phyloP scores from a whole-genome alignment of 1,284 basidiomycete species.

The Sporisorium exsertum region DNA sequence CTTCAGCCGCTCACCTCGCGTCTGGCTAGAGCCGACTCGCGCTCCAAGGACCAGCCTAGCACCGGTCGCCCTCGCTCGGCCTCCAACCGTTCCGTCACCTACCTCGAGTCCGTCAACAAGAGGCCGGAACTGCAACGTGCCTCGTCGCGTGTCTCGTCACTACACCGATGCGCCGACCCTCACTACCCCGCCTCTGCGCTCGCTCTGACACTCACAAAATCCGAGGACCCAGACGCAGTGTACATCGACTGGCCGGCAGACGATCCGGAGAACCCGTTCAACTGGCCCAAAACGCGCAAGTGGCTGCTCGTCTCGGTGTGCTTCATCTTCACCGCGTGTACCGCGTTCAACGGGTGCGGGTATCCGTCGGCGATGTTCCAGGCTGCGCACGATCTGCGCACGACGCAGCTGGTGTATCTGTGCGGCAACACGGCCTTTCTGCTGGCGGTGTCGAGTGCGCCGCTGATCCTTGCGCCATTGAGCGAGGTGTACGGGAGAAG shows the following conservation, averaged over 20 bases:
- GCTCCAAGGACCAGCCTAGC: constrained; percentile 2
- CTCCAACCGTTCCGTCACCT: constrained; percentile 30
- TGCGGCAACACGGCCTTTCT: constrained; percentile 52
- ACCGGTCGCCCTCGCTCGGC: constrained; percentile 26
- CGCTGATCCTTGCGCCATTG: constrained; percentile 55
- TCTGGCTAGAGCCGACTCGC: constrained; percentile 27
- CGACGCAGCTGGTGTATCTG: constrained; percentile 44
- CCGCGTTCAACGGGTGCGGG: constrained; percentile 58
- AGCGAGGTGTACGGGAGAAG: constrained; percentile 55
- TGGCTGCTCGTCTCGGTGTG: constrained; percentile 44
- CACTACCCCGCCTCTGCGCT: constrained; percentile 39
- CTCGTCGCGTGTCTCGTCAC: constrained; percentile 40
- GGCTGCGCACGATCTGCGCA: constrained; percentile 28
- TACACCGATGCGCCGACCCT: constrained; percentile 39
- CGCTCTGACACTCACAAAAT: constrained; percentile 47
- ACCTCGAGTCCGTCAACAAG: constrained; percentile 30
- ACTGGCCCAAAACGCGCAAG: constrained; percentile 46
- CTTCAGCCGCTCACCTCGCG: constrained; percentile 40
- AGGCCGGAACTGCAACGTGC: constrained; percentile 36
- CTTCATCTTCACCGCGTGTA: constrained; percentile 55
- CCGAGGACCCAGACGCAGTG: constrained; percentile 37
- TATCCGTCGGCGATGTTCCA: constrained; percentile 38
- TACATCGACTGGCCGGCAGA: constrained; percentile 56
- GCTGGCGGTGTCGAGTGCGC: constrained; percentile 52
- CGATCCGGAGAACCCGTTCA: constrained; percentile 58